Evolutionary conservation across 306 rosid genomes (phyloP).

Genomic region (Begonia masoniana): DNA sequence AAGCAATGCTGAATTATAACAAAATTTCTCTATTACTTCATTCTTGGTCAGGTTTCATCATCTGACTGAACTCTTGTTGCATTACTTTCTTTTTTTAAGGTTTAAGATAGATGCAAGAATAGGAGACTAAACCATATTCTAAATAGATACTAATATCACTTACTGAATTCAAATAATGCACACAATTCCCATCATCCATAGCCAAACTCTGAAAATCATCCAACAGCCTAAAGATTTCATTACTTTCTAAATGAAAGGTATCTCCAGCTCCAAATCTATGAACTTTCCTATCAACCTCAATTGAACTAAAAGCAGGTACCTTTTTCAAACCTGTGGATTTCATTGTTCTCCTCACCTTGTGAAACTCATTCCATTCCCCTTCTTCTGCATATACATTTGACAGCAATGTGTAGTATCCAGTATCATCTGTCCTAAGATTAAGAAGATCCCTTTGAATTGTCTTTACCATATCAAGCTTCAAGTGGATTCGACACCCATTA

Average conservation of each 20-base stretch:
- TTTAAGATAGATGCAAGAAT: background rate
- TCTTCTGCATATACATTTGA: constrained; percentile 81
- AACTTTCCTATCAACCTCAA: constrained; percentile 51
- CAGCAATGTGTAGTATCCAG: constrained; percentile 75
- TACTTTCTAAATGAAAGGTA: constrained; percentile 34
- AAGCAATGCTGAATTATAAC: too few species aligned
- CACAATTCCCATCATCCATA: constrained; percentile 16
- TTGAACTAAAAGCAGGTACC: constrained; percentile 75
- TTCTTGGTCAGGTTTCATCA: too few species aligned
- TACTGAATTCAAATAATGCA: constrained; percentile 3
- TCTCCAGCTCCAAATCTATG: constrained; percentile 69
- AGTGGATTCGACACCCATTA: constrained; percentile 80
- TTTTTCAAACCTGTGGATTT: constrained; percentile 57
- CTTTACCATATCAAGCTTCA: constrained; percentile 46
- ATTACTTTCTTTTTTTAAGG: too few species aligned
- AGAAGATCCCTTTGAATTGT: constrained; percentile 33
- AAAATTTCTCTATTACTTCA: too few species aligned
- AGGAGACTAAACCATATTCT: background rate
- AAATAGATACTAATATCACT: constrained; percentile 5
- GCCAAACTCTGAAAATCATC: constrained; percentile 38
- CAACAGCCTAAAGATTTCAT: constrained; percentile 25
- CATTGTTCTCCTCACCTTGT: constrained; percentile 65
- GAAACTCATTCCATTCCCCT: constrained; percentile 71
- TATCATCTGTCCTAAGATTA: constrained; percentile 48
- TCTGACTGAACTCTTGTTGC: too few species aligned